Conservation (phyloP, 2,329 filamentous ascomycete species). For the Fusarium palustre region DNA sequence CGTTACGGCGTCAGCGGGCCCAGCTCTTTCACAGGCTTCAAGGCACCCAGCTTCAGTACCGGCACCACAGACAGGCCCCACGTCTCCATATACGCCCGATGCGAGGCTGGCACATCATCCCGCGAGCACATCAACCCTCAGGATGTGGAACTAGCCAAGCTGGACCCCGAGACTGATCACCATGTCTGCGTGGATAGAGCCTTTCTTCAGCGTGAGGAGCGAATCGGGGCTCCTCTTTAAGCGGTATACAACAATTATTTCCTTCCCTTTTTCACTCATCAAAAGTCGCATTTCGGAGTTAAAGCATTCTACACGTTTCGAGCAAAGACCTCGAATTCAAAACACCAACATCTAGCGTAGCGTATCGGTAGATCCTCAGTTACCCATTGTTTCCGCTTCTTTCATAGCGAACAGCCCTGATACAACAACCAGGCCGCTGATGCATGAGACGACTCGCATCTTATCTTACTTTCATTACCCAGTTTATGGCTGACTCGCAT, state of each 20-base stretch:
- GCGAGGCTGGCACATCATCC: constrained; percentile 36
- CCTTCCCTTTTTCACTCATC: neutral
- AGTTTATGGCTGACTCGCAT: neutral
- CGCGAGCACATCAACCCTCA: constrained; percentile 43
- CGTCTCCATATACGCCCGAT: constrained; percentile 44
- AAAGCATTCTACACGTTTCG: constrained; percentile 10
- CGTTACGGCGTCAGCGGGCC: constrained; percentile 31
- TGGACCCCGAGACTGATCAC: constrained; percentile 34
- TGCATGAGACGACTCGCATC: constrained; percentile 32
- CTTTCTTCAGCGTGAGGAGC: constrained; percentile 50
- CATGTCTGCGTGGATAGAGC: constrained; percentile 49
- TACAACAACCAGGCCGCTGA: constrained; percentile 1
- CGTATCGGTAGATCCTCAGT: constrained; percentile 27
- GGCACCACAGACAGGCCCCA: constrained; percentile 30
- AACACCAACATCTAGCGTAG: constrained; percentile 33
- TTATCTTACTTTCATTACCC: constrained; percentile 14
- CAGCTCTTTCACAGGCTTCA: constrained; percentile 40
- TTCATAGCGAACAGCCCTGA: constrained; percentile 14
- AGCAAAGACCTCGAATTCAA: neutral
- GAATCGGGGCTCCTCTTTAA: constrained; percentile 37
- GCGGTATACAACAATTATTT: neutral
- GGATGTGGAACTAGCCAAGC: constrained; percentile 51
- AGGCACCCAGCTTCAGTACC: constrained; percentile 39
- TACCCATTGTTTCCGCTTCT: constrained; percentile 12
- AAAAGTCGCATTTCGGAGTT: constrained; percentile 24